Percentiles rank a stretch among this genome's conserved stretches.
phyloP scores from a whole-genome alignment of 1,284 basidiomycete genomes.

The Ustanciosporium gigantosporum region DNA sequence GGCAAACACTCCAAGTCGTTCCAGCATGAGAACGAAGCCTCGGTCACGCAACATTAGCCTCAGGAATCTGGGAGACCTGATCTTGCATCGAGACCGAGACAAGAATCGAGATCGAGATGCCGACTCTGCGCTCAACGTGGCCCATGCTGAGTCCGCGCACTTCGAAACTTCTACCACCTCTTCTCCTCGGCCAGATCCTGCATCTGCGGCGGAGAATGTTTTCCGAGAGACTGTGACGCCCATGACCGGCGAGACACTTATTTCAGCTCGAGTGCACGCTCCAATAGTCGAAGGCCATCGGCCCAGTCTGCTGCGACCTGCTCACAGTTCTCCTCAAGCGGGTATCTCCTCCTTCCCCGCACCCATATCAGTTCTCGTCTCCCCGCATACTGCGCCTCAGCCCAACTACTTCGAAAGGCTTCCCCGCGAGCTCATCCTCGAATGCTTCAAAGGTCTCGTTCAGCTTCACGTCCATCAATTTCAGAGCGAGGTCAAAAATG shows the following conservation, averaged over 20 bases:
- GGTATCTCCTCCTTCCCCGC: conserved; percentile 13
- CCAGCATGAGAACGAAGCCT: conserved; percentile 5
- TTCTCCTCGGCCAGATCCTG: neutral
- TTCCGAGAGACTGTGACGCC: conserved; percentile 23
- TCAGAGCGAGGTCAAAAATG: conserved; percentile 3
- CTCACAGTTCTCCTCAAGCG: conserved; percentile 22
- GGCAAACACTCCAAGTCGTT: conserved; percentile 13
- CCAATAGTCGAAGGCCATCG: conserved; percentile 1
- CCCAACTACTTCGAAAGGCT: conserved; percentile 11
- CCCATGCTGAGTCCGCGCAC: too few relatives aligned
- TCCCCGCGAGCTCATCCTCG: conserved; percentile 23
- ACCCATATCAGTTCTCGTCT: conserved; percentile 9
- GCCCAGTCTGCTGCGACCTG: conserved; percentile 19
- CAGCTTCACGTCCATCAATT: conserved; percentile 22
- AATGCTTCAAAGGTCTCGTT: conserved; percentile 21
- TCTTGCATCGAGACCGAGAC: conserved; percentile 2
- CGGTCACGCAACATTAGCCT: conserved; percentile 21
- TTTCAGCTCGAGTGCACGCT: conserved; percentile 28
- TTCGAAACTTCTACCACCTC: neutral
- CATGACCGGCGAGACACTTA: conserved; percentile 21
- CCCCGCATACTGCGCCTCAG: neutral
- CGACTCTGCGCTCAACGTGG: too few relatives aligned
- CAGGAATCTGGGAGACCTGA: conserved; percentile 14
- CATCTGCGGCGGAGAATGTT: neutral
- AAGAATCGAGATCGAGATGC: conserved; percentile 15